phyloP scores from a whole-genome alignment of 148 eudicot species.

The Selenicereus undatus region DNA sequence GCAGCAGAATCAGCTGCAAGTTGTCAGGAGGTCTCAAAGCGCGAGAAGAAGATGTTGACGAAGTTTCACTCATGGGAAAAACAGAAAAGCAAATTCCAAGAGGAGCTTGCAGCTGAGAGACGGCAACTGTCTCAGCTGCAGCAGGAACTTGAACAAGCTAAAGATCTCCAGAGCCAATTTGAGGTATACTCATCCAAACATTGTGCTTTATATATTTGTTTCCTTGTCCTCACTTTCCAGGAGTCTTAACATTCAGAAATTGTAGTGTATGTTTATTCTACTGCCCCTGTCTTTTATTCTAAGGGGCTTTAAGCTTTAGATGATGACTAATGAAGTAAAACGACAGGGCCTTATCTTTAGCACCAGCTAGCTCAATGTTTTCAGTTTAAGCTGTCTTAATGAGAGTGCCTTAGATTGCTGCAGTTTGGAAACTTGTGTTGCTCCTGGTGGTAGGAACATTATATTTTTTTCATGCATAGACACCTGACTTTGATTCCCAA shows the following conservation, averaged over 20 bases:
- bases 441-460: no score
- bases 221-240: neutral
- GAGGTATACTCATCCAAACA: conserved; percentile 52
- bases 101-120: conserved; percentile 70
- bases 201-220: neutral
- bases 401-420: neutral
- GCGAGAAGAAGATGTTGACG: conserved; percentile 67
- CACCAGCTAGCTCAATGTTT: neutral
- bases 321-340: neutral
- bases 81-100: conserved; percentile 58
- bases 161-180: conserved; percentile 44
- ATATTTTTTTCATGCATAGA: neutral
- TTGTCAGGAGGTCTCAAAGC: conserved; percentile 63
- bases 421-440: neutral
- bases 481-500: neutral
- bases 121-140: conserved; percentile 51
- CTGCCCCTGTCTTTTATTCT: neutral
- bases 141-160: conserved; percentile 53
- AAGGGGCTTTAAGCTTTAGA: neutral
- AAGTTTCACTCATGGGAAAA: conserved; percentile 80
- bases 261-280: neutral
- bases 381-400: neutral
- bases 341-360: neutral
- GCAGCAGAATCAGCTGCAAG: conserved; percentile 76
- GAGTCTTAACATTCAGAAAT: neutral